Conservation (phyloP, 139 green algal genomes). For the Yamagishiella unicocca region DNA sequence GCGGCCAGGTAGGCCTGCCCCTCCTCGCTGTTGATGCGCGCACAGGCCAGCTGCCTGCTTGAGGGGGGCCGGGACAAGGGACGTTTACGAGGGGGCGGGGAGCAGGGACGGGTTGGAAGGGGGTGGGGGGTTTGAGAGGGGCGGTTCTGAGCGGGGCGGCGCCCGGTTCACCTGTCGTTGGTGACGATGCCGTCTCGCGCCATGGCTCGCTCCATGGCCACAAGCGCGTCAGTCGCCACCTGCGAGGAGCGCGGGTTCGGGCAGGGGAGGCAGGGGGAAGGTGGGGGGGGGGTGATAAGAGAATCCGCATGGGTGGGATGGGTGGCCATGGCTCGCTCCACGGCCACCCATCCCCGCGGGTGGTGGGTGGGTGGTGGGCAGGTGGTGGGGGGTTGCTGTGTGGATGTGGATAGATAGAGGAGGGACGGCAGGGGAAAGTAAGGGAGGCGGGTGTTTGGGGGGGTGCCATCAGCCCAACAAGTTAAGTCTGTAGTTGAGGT, state of each 20-base stretch:
- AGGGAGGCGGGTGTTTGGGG: too few species aligned
- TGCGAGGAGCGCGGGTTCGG: slow-evolving; percentile 32
- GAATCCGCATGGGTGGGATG: background rate
- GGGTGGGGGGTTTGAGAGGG: background rate
- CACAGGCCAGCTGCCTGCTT: slow-evolving; percentile 88
- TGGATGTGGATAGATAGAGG: background rate
- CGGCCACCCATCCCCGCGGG: slow-evolving; percentile 80
- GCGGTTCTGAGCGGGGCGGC: background rate
- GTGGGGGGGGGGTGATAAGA: background rate
- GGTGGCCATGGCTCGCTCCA: slow-evolving; percentile 92
- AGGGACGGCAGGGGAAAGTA: too few species aligned
- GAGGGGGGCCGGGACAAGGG: background rate
- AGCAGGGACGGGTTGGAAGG: background rate
- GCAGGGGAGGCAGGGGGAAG: background rate
- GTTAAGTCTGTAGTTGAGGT: too few species aligned
- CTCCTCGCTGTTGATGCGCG: slow-evolving; percentile 80
- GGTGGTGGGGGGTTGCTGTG: background rate
- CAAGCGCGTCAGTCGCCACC: slow-evolving; percentile 91
- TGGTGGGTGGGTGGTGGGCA: background rate
- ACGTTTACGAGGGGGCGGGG: background rate
- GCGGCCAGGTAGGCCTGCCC: slow-evolving; percentile 89
- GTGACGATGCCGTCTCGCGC: slow-evolving; percentile 78
- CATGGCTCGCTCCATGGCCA: slow-evolving; percentile 91
- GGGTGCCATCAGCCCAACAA: too few species aligned
- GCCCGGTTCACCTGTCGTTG: slow-evolving; percentile 74